These are phyloP conservation scores for Phoma herbarum DNA, from an alignment of 2,329 filamentous ascomycete genomes.

Conservation along the genomic window DNA sequence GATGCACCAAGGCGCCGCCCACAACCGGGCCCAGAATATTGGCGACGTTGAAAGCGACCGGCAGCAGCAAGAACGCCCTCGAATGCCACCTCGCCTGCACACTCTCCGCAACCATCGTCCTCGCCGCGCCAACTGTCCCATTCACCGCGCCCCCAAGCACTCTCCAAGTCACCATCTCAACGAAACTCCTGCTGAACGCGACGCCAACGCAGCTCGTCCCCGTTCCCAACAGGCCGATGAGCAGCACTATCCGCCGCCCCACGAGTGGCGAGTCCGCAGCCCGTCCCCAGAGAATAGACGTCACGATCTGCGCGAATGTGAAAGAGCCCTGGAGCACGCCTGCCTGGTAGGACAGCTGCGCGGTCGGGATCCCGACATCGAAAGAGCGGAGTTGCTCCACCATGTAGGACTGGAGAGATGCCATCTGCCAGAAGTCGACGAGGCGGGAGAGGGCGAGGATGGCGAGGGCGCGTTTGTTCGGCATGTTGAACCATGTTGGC, in stretches of 20 bases:
- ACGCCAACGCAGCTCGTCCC: slow-evolving; percentile 13
- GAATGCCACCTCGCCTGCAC: slow-evolving; percentile 17
- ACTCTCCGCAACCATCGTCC: slow-evolving; percentile 16
- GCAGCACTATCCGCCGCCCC: slow-evolving; percentile 9
- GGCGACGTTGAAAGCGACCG: slow-evolving; percentile 15
- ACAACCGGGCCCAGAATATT: slow-evolving; percentile 15
- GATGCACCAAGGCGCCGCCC: slow-evolving; percentile 11
- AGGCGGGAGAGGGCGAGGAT: slow-evolving; percentile 51
- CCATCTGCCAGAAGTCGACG: slow-evolving; percentile 58
- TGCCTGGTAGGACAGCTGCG: slow-evolving; percentile 55
- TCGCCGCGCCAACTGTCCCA: slow-evolving; percentile 12
- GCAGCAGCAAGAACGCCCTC: slow-evolving; percentile 14
- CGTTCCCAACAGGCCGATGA: slow-evolving; percentile 12
- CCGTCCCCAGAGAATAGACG: slow-evolving; percentile 54
- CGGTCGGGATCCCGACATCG: slow-evolving; percentile 56
- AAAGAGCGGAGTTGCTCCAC: slow-evolving; percentile 55
- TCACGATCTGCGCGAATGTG: slow-evolving; percentile 55
- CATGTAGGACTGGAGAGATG: slow-evolving; percentile 56
- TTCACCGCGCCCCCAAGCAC: slow-evolving; percentile 14
- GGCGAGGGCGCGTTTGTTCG: slow-evolving; percentile 53
- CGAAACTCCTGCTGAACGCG: slow-evolving; percentile 11
- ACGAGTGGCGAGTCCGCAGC: slow-evolving; percentile 57
- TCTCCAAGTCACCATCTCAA: slow-evolving; percentile 15
- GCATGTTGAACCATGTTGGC: slow-evolving; percentile 53
- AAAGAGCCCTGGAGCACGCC: slow-evolving; percentile 54